Evolutionary conservation across 148 eudicot species (phyloP).

Genomic region (Suaeda aralocaspica): DNA sequence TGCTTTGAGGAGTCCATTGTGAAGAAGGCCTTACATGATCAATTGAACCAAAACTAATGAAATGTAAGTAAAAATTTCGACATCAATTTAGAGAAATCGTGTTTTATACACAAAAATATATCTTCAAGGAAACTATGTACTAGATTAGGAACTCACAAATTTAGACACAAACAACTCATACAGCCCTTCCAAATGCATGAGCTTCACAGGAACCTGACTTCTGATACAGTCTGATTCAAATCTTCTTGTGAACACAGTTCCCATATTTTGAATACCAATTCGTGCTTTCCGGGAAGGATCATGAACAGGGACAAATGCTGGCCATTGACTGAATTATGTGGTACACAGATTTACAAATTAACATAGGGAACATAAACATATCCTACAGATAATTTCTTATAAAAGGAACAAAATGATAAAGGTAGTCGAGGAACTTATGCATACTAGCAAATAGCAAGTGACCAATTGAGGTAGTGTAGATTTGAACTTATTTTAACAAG

Average conservation of each 20-base stretch:
- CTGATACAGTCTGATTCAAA: slow-evolving; percentile 90
- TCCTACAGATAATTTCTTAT: not conserved
- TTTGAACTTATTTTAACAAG: not conserved
- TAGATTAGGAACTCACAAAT: slow-evolving; percentile 61
- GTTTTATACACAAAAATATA: not conserved
- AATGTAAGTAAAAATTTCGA: slow-evolving; percentile 12
- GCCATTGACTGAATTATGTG: slow-evolving; percentile 70
- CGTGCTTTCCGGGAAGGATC: slow-evolving; percentile 91
- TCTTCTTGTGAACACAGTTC: slow-evolving; percentile 91
- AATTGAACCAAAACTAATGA: slow-evolving; percentile 14
- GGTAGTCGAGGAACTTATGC: not conserved
- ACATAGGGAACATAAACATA: slow-evolving; percentile 2
- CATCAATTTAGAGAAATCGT: not conserved
- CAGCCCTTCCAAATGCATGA: slow-evolving; percentile 97
- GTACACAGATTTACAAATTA: slow-evolving; percentile 9
- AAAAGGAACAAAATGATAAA: not conserved
- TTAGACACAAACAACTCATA: slow-evolving; percentile 88
- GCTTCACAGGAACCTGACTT: slow-evolving; percentile 93
- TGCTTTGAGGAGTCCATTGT: slow-evolving; percentile 65
- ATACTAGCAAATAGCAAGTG: not conserved
- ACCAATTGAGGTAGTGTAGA: not conserved
- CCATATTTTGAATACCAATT: slow-evolving; percentile 95
- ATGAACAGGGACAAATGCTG: slow-evolving; percentile 97
- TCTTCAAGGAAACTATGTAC: not conserved
- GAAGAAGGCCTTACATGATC: slow-evolving; percentile 59